Conservation (phyloP, 2,329 filamentous ascomycete species). For the Paraphaeosphaeria minitans region DNA sequence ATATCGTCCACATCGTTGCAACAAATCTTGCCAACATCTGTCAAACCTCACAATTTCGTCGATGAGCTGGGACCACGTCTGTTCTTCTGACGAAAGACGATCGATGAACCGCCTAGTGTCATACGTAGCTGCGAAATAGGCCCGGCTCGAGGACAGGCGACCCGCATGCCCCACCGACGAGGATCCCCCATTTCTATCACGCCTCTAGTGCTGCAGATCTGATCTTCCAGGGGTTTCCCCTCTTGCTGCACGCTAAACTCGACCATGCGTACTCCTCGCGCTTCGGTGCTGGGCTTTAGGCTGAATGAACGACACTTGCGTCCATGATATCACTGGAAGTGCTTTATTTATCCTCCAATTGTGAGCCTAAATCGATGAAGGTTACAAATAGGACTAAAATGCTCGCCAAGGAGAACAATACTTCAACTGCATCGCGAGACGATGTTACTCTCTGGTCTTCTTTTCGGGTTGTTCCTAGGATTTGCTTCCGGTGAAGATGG, state of each 20-base stretch:
- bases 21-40: background rate
- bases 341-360: slow-evolving; percentile 20
- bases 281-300: slow-evolving; percentile 15
- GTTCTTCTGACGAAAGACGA: background rate
- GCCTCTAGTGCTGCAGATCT: background rate
- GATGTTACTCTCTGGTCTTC: slow-evolving; percentile 1
- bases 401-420: background rate
- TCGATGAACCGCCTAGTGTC: background rate
- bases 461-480: slow-evolving; percentile 6
- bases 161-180: background rate
- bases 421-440: background rate
- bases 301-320: slow-evolving; percentile 17
- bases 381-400: background rate
- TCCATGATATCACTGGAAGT: slow-evolving; percentile 12
- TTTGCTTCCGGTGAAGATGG: slow-evolving; percentile 63
- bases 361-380: background rate
- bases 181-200: background rate
- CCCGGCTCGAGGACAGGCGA: background rate
- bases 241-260: slow-evolving; percentile 12
- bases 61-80: background rate
- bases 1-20: background rate
- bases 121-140: background rate
- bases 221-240: background rate
- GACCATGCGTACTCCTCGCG: background rate
- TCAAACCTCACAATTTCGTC: background rate